phyloP scores from a whole-genome alignment of 805 yeast genomes.

The Hanseniaspora thailandica region DNA sequence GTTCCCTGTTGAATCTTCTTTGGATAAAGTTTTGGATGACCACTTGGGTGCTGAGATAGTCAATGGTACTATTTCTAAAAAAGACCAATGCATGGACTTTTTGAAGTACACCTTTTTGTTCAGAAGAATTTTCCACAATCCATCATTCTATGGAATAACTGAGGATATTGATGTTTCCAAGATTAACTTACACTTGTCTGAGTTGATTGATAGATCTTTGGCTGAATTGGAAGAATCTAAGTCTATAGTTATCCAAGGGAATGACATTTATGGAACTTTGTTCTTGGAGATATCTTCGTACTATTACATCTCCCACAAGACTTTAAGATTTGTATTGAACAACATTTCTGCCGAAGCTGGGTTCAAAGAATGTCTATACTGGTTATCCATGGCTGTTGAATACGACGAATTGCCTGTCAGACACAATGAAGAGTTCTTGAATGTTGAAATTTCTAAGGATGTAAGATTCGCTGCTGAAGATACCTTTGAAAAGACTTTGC shows the following conservation, averaged over 20 bases:
- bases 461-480: constrained; percentile 53
- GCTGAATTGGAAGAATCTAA: constrained; percentile 56
- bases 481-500: constrained; percentile 46
- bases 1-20: constrained; percentile 85
- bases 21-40: constrained; percentile 70
- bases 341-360: constrained; percentile 34
- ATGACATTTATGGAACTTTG: constrained; percentile 55
- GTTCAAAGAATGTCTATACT: constrained; percentile 37
- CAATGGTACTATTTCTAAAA: constrained; percentile 79
- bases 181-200: constrained; percentile 45
- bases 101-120: constrained; percentile 87
- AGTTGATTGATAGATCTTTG: constrained; percentile 57
- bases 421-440: constrained; percentile 82
- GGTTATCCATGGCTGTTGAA: constrained; percentile 50
- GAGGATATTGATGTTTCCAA: constrained; percentile 50
- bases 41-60: constrained; percentile 94
- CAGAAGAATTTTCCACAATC: constrained; percentile 88
- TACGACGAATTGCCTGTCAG: constrained; percentile 82
- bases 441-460: constrained; percentile 67
- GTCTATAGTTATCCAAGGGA: constrained; percentile 46
- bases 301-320: constrained; percentile 84
- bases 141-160: constrained; percentile 79
- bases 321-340: constrained; percentile 57
- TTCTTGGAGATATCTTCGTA: constrained; percentile 77
- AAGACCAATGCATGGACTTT: constrained; percentile 92